Conservation (phyloP, 306 rosid genomes). For the Castanea crenata region DNA sequence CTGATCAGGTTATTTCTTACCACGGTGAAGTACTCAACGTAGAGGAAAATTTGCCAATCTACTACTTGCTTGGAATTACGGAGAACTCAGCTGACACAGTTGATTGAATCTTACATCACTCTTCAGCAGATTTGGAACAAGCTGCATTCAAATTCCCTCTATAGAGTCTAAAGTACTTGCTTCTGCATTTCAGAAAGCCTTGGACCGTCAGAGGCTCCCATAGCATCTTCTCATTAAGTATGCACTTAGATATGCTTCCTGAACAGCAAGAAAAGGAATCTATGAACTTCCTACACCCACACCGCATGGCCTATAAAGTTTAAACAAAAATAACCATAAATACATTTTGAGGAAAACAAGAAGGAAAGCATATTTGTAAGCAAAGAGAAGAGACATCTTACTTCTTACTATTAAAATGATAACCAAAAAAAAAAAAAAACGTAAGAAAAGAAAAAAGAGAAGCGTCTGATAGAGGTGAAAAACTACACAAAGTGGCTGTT, state of each 20-base stretch:
- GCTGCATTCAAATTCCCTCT: constrained; percentile 76
- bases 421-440: not conserved
- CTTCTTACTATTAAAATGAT: not conserved
- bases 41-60: constrained; percentile 64
- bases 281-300: not conserved
- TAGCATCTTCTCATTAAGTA: constrained; percentile 23
- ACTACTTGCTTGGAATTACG: constrained; percentile 46
- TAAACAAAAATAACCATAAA: not conserved
- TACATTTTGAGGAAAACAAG: too few relatives aligned
- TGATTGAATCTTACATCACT: constrained; percentile 53
- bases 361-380: not conserved
- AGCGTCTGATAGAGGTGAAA: not conserved
- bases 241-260: not conserved
- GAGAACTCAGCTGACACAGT: constrained; percentile 64
- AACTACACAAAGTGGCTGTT: not conserved
- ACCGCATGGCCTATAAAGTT: not conserved
- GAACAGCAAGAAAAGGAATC: not conserved
- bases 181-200: constrained; percentile 87
- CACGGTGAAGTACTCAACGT: constrained; percentile 77
- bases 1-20: constrained; percentile 78
- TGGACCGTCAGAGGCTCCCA: constrained; percentile 44
- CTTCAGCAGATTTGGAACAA: constrained; percentile 55
- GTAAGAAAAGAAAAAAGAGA: not conserved
- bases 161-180: constrained; percentile 72
- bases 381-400: not conserved